Conservation (phyloP, 2,329 filamentous ascomycete species). For the Paradendryphiella salina region DNA sequence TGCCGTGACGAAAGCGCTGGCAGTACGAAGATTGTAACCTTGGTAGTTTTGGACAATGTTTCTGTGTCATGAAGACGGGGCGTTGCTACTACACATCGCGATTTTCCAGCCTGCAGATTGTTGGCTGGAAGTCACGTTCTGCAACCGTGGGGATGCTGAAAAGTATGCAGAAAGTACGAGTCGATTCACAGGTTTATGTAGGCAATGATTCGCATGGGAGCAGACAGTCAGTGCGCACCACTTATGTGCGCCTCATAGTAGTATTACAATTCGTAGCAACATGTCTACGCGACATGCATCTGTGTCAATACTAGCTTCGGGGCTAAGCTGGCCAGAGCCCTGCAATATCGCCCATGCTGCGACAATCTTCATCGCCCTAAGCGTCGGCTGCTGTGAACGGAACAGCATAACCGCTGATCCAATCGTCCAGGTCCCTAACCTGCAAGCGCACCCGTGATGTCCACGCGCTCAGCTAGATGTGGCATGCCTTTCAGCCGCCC, state of each 20-base stretch:
- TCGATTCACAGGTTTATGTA: neutral
- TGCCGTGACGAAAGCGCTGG: constrained; percentile 1
- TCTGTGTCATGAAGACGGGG: neutral
- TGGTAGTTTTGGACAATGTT: neutral
- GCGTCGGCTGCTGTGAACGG: neutral
- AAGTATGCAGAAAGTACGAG: too few relatives aligned
- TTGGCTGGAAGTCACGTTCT: too few relatives aligned
- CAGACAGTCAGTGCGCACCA: neutral
- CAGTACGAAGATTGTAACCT: neutral
- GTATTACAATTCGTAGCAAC: neutral
- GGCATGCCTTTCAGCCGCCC: neutral
- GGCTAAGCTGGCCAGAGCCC: neutral
- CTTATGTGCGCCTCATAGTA: neutral
- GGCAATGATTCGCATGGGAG: neutral
- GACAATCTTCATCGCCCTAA: neutral
- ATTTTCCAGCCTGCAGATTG: too few relatives aligned
- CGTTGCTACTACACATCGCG: too few relatives aligned
- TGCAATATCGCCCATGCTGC: neutral
- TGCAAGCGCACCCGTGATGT: neutral
- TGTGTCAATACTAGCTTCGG: neutral
- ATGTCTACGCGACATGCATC: neutral
- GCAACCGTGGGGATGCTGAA: too few relatives aligned
- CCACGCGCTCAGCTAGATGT: neutral
- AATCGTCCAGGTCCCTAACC: neutral
- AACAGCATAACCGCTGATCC: neutral